Conservation (phyloP, 2,329 filamentous ascomycete genomes). For the Fusarium buharicum region DNA sequence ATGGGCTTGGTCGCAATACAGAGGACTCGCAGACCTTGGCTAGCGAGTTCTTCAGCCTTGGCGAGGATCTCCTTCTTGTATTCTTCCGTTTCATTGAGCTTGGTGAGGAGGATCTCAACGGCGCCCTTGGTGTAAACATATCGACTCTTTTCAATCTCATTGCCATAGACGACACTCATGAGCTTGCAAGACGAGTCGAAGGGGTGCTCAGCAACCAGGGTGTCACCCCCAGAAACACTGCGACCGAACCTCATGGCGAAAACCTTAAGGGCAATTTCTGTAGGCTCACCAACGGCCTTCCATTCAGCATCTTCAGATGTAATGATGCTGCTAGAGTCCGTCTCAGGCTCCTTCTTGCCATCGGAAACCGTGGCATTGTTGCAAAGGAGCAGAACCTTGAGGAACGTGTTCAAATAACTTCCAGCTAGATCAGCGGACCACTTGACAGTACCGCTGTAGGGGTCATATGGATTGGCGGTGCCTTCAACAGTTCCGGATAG, state of each 20-base stretch:
- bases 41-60: constrained; percentile 66
- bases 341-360: constrained; percentile 58
- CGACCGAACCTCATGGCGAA: constrained; percentile 75
- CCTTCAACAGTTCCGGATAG: constrained; percentile 64
- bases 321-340: constrained; percentile 59
- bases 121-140: constrained; percentile 68
- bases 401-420: constrained; percentile 57
- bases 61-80: constrained; percentile 59
- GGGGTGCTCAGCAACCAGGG: constrained; percentile 71
- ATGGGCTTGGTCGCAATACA: constrained; percentile 68
- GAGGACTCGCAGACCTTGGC: constrained; percentile 74
- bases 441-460: constrained; percentile 63
- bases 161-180: constrained; percentile 75
- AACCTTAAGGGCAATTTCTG: constrained; percentile 78
- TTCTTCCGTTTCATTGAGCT: constrained; percentile 60
- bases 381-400: constrained; percentile 68
- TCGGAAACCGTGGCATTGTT: constrained; percentile 66
- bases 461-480: constrained; percentile 69
- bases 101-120: constrained; percentile 65
- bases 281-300: constrained; percentile 73
- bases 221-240: constrained; percentile 57
- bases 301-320: constrained; percentile 60
- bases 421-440: constrained; percentile 57
- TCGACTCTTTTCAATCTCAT: constrained; percentile 48
- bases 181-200: constrained; percentile 80